A percentile compares a stretch with the other conserved stretches of the same genome.
phyloP scores from a whole-genome alignment of 345 rosid species.

The Eucalyptus polybractea region DNA sequence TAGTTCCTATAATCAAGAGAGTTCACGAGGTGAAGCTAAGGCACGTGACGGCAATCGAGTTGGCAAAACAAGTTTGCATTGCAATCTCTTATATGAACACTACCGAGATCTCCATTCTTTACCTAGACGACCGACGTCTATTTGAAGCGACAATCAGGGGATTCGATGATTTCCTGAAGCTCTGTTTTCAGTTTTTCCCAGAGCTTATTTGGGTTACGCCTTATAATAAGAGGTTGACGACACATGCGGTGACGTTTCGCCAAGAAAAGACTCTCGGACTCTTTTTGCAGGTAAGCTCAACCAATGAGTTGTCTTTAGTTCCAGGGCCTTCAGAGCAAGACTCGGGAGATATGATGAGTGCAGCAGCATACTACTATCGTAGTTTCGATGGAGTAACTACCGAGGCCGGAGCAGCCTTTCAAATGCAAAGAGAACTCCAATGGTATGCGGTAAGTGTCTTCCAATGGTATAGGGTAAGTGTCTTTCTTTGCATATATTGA shows the following conservation, averaged over 20 bases:
- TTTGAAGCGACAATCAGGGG: neutral
- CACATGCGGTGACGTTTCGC: neutral
- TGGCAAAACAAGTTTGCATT: neutral
- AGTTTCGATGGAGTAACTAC: neutral
- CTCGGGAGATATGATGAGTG: neutral
- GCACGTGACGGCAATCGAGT: neutral
- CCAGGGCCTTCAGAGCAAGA: rapidly evolving
- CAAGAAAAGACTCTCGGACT: neutral
- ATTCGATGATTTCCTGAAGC: neutral
- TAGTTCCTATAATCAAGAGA: neutral
- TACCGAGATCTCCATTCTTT: neutral
- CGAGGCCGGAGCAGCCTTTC: neutral
- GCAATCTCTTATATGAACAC: neutral
- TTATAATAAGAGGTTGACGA: no score
- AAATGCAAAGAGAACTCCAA: neutral
- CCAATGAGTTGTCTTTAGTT: neutral
- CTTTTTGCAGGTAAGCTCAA: neutral
- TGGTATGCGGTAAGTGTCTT: neutral
- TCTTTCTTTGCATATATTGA: neutral
- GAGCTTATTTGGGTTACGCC: neutral
- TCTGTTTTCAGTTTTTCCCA: neutral
- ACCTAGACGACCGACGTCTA: neutral
- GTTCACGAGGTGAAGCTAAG: neutral
- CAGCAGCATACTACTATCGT: neutral
- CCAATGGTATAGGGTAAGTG: neutral